phyloP scores from a whole-genome alignment of 2,329 filamentous ascomycete species.

The Colletotrichum tropicale region DNA sequence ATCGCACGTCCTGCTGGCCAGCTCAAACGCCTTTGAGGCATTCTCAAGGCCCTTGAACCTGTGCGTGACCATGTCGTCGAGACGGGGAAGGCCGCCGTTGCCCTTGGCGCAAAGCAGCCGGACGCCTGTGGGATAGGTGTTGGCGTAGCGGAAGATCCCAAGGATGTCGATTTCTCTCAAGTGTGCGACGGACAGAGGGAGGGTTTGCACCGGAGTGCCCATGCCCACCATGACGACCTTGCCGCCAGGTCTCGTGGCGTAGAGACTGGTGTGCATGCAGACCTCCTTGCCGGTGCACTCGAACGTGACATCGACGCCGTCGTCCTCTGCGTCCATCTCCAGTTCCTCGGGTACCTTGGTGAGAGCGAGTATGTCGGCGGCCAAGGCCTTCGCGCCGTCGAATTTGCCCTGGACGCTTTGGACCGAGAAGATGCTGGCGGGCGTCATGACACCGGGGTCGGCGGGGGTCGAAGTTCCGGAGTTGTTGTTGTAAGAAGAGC shows the following conservation, averaged over 20 bases:
- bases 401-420: constrained; percentile 55
- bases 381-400: constrained; percentile 54
- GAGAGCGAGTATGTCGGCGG: constrained; percentile 52
- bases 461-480: constrained; percentile 55
- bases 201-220: constrained; percentile 77
- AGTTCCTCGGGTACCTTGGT: constrained; percentile 31
- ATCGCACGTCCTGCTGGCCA: constrained; percentile 72
- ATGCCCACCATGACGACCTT: constrained; percentile 80
- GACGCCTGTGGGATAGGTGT: constrained; percentile 77
- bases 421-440: constrained; percentile 48
- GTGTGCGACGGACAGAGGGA: constrained; percentile 75
- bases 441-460: constrained; percentile 44
- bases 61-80: constrained; percentile 77
- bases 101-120: constrained; percentile 56
- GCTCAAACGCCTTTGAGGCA: constrained; percentile 69
- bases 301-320: constrained; percentile 72
- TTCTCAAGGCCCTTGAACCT: constrained; percentile 68
- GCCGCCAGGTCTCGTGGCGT: constrained; percentile 72
- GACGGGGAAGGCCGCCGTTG: constrained; percentile 56
- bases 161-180: constrained; percentile 78
- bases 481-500: constrained; percentile 41
- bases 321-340: constrained; percentile 55
- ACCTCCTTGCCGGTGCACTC: constrained; percentile 80
- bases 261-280: constrained; percentile 78
- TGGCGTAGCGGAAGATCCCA: constrained; percentile 77